These are phyloP conservation scores for Eucalyptus regnans DNA, from an alignment of 345 rosid genomes.

Conservation along the genomic window DNA sequence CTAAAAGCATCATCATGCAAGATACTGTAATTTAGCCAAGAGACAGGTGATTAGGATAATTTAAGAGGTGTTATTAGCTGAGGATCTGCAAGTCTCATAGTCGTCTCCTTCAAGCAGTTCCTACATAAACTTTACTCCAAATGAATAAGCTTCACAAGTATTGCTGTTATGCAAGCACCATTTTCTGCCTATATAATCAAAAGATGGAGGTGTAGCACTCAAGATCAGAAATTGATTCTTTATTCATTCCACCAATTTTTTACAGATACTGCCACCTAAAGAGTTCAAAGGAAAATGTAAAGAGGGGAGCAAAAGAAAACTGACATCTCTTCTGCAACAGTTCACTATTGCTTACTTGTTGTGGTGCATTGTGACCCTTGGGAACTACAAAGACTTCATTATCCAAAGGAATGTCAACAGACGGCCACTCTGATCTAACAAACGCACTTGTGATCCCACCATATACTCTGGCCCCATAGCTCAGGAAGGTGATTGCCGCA, in stretches of 20 bases:
- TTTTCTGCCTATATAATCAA: background rate
- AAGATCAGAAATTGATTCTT: background rate
- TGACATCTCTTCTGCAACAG: background rate
- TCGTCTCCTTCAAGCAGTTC: background rate
- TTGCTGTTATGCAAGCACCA: background rate
- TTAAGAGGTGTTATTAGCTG: background rate
- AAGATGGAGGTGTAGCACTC: background rate
- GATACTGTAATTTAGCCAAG: background rate
- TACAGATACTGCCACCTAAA: background rate
- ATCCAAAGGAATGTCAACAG: conserved; percentile 72
- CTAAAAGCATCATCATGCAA: background rate
- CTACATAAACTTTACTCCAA: background rate
- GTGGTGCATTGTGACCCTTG: conserved; percentile 77
- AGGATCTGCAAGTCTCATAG: background rate
- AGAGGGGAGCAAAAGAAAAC: background rate
- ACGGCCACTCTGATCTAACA: conserved; percentile 74
- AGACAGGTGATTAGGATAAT: background rate
- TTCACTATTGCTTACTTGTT: conserved; percentile 41
- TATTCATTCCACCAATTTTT: background rate
- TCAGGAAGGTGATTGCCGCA: conserved; percentile 17
- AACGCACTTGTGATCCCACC: conserved; percentile 66
- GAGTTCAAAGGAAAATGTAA: background rate
- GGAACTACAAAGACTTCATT: conserved; percentile 64
- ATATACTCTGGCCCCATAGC: conserved; percentile 16
- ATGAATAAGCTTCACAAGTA: background rate